Evolutionary conservation across 306 rosid genomes (phyloP).

Genomic region (Datisca glomerata): DNA sequence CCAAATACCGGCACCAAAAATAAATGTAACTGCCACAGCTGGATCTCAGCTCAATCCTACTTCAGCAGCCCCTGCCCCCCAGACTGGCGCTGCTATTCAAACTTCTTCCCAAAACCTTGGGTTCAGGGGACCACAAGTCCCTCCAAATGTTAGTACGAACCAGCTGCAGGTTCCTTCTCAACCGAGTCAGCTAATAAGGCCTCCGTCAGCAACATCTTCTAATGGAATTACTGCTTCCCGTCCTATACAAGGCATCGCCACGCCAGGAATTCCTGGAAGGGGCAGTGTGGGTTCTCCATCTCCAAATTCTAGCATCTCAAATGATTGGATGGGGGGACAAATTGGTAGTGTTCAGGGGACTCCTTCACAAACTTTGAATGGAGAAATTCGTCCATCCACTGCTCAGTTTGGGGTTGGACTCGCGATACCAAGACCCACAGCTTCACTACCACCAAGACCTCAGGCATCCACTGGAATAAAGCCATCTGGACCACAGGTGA

Average conservation of each 20-base stretch:
- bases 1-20: conserved; percentile 91
- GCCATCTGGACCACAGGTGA: conserved; percentile 32
- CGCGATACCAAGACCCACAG: conserved; percentile 38
- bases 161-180: conserved; percentile 33
- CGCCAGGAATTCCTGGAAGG: conserved; percentile 38
- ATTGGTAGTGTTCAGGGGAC: conserved; percentile 34
- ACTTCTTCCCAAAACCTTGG: conserved; percentile 37
- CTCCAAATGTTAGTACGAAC: conserved; percentile 25
- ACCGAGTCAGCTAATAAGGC: conserved; percentile 29
- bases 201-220: conserved; percentile 32
- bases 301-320: conserved; percentile 19
- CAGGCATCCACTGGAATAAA: conserved; percentile 32
- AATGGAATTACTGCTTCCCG: conserved; percentile 28
- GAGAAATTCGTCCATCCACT: conserved; percentile 34
- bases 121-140: conserved; percentile 30
- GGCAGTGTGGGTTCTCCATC: conserved; percentile 23
- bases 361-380: conserved; percentile 24
- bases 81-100: conserved; percentile 24
- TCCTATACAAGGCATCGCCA: conserved; percentile 19
- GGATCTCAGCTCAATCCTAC: conserved; percentile 35
- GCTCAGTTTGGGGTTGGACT: conserved; percentile 44
- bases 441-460: conserved; percentile 33
- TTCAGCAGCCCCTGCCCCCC: conserved; percentile 27
- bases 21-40: conserved; percentile 36
- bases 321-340: conserved; percentile 36